Evolutionary conservation across 2,329 filamentous ascomycete species (phyloP), one percentile per base, ranked within the genome.

Genomic region (Exophiala sp.): DNA sequence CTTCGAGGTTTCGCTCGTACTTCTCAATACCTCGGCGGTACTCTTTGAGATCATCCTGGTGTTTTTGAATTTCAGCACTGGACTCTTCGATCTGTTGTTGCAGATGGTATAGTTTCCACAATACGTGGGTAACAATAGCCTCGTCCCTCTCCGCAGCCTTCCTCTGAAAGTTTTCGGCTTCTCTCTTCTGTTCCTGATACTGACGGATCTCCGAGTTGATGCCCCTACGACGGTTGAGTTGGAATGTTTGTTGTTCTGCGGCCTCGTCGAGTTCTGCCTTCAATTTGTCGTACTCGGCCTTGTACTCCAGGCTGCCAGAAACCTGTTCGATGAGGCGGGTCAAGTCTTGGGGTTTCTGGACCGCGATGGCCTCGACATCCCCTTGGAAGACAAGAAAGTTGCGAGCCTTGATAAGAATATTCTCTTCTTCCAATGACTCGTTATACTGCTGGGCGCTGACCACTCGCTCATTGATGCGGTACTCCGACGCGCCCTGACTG

Each of bases 311-410:
- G 68, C 90, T 96, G 39, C 93, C 93, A 1, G 91, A 97, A 55
- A 98, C 97, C 68, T 97, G 93, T 70, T 98, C 93, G 49, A 98
- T 95, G 43, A 98, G 73, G 43, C 88, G 81, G 0, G 93, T 98
- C 32, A 98, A 79, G 63, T 97, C 93, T 61, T 89, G 90, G 0
- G 93, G 89, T 1, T 89, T 94, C 66, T 97, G 93, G 6, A 89
- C 89, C 1, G 93, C 94, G 63, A 98, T 96, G 19, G 89, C 87
- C 68, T 98, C 93, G 14, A 98, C 91, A 65, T 98, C 93, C 58
- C 93, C 94, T 68, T 98, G 93, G 67, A 98, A 98, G 29, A 98
- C 93, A 3, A 98, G 79, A 66, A 98, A 98, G 66, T 98, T 98
- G 58, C 93, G 82, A 27, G 93, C 93, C 69, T 95, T 97, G 74